Conservation (phyloP, 139 green algal species). For the Eudorina sp. region DNA sequence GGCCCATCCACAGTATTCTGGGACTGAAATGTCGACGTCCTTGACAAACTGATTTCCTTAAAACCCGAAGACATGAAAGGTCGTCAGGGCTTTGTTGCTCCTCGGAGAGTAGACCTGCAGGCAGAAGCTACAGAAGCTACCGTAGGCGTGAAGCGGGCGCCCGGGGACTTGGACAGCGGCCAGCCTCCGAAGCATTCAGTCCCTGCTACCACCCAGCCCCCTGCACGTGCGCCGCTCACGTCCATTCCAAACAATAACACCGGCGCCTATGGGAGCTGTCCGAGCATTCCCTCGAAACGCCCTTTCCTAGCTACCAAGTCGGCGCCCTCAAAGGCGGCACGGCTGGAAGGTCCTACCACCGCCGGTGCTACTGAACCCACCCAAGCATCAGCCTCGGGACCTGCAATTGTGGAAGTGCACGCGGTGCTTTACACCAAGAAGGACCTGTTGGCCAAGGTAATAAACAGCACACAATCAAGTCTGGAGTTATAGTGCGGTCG, state of each 20-base stretch:
- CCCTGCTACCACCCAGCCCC: not conserved
- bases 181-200: not conserved
- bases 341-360: not conserved
- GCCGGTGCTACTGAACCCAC: no score
- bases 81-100: not conserved
- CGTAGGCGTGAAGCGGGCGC: not conserved
- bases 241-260: not conserved
- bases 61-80: slow-evolving; percentile 4
- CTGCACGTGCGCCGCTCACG: not conserved
- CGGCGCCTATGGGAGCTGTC: not conserved
- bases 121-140: not conserved
- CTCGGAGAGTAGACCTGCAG: not conserved
- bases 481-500: no score
- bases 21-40: no score
- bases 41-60: no score
- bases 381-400: not conserved
- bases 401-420: slow-evolving; percentile 10
- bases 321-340: not conserved
- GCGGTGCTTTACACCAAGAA: slow-evolving; percentile 63
- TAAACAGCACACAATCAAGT: not conserved
- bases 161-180: not conserved
- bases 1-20: no score
- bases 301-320: not conserved
- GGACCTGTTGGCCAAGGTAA: slow-evolving; percentile 53
- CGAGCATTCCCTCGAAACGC: not conserved